phyloP scores from a whole-genome alignment of 768 basidiomycete species.

The Dictyophora rubrovolvata region DNA sequence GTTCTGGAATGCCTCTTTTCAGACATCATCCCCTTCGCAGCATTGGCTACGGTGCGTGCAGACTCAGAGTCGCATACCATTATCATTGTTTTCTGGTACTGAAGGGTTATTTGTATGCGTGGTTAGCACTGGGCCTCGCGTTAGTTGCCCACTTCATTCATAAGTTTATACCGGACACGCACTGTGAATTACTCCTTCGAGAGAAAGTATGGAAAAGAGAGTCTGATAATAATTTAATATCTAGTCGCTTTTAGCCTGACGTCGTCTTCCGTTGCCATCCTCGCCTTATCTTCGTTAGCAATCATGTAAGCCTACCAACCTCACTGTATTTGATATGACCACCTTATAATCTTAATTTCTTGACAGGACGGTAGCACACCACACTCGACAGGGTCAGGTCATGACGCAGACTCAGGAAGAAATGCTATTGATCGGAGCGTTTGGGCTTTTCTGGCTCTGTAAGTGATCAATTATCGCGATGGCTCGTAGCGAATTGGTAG shows the following conservation, averaged over 20 bases:
- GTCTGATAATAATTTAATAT: background rate
- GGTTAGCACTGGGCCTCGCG: constrained; percentile 1
- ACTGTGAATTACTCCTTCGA: background rate
- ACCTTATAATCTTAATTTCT: background rate
- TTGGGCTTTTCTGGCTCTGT: constrained; percentile 75
- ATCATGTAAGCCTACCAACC: constrained; percentile 43
- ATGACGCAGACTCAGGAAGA: constrained; percentile 68
- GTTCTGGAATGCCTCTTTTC: constrained; percentile 3
- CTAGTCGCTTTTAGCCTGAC: constrained; percentile 39
- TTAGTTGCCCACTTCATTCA: constrained; percentile 8
- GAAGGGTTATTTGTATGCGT: too few relatives aligned
- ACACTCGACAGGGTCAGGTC: constrained; percentile 47
- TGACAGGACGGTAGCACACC: constrained; percentile 56
- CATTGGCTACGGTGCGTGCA: constrained; percentile 1
- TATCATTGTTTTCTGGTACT: too few relatives aligned
- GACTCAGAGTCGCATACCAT: background rate
- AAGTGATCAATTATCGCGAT: constrained; percentile 19
- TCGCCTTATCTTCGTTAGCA: constrained; percentile 56
- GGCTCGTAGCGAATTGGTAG: background rate
- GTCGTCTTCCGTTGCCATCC: constrained; percentile 63
- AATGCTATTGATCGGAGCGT: constrained; percentile 55
- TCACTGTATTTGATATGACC: background rate
- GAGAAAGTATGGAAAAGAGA: background rate
- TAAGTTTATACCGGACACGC: constrained; percentile 4
- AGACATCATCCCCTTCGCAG: constrained; percentile 6